Evolutionary conservation across 495 filamentous ascomycete genomes (phyloP), one percentile per base, ranked within the genome.

Genomic region (Parmelia sp.): DNA sequence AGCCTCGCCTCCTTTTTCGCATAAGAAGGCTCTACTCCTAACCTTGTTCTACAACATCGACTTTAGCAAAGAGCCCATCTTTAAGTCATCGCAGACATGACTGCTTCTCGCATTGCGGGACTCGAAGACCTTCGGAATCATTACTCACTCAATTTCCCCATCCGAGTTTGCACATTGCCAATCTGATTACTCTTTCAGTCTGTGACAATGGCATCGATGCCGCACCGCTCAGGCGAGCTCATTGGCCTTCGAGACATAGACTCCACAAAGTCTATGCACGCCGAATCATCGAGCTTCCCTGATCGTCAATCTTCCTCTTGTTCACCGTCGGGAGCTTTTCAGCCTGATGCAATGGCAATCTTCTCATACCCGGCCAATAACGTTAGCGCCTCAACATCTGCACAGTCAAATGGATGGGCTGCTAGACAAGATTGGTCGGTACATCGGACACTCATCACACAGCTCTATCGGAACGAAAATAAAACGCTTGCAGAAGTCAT

Each of bases 401-500:
- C 33, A 31, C 21, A 17, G 6, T 11, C 5, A 11, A 37, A 11
- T 11, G 36, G 36, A 5, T 37, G 36, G 36, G 36, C 36, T 11
- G 11, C 36, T 11, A 37, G 11, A 37, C 6, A 37, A 11, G 36
- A 37, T 11, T 37, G 36, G 6, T 6, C 11, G 6, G 11, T 6
- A 11, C 36, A 37, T 37, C 36, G 11, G 11, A 11, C 36, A 37
- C 36, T 37, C 36, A 37, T 37, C 36, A 11, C 6, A 37, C 36
- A 37, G 36, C 36, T 37, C 11, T 37, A n/a, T n/a, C n/a, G n/a
- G n/a, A n/a, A 71, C 53, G 14, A 27, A 29, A 60, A 56, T 19
- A 62, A 57, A 44, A 65, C 62, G 21, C 62, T 74, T 39, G 2
- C 14, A 10, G 27, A 63, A 6, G 61, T 71, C 29, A 68, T 53